A percentile compares a stretch with the other conserved stretches of the same genome.
Evolutionary conservation across 2,329 filamentous ascomycete species (phyloP).

Genomic region (Diaporthe sp.): DNA sequence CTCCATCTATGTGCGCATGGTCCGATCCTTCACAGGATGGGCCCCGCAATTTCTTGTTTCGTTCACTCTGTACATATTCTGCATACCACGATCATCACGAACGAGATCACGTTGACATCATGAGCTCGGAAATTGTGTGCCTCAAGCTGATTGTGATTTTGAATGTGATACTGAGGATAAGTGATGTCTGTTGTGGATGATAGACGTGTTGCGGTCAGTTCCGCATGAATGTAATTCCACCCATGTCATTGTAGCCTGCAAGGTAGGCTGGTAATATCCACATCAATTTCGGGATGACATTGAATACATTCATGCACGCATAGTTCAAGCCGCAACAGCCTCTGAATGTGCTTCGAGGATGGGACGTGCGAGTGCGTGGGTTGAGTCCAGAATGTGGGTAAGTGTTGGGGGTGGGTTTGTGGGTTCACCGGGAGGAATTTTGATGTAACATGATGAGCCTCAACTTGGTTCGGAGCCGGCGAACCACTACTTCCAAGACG

Average conservation of each 20-base stretch:
- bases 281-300: neutral
- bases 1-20: constrained; percentile 1
- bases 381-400: neutral
- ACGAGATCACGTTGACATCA: constrained; percentile 29
- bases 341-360: neutral
- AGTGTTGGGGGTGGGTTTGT: neutral
- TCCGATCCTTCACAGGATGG: neutral
- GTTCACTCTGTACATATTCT: constrained; percentile 26
- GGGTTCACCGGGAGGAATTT: neutral
- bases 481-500: neutral
- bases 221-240: neutral
- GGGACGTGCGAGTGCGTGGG: neutral
- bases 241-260: neutral
- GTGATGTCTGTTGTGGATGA: neutral
- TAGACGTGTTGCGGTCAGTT: neutral
- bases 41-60: neutral
- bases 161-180: neutral
- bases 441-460: neutral
- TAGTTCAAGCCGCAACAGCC: neutral
- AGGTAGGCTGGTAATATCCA: neutral
- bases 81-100: constrained; percentile 26
- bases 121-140: neutral
- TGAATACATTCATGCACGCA: neutral
- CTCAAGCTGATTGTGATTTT: neutral
- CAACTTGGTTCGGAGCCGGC: neutral